Evolutionary conservation across 2,329 filamentous ascomycete genomes (phyloP), one percentile per base, ranked within the genome.

Genomic region (Chalaropsis thielavioides): DNA sequence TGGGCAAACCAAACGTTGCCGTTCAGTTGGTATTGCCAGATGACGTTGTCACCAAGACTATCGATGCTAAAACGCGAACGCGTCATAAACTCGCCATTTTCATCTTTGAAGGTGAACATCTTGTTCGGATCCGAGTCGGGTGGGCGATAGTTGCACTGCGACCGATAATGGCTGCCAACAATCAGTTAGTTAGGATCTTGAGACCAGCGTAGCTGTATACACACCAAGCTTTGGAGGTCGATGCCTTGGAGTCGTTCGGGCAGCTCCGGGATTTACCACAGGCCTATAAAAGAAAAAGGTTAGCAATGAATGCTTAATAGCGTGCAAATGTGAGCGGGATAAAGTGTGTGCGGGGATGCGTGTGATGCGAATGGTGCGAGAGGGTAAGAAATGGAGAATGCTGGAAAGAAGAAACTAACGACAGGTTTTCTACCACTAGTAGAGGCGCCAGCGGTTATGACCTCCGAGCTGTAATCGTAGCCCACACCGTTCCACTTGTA

Each of bases 11-110:
- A 58, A 38, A 38, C 4, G 17, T 58, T 38, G 17, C 54, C 54
- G 24, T 31, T 38, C 24, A 15, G n/a, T 38, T 58, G 54, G 2
- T 58, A 19, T 7, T 58, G 5, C 54, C 54, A 58, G 17, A 38
- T 15, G 69, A 77, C 79, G 64, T 79, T 75, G 22, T 51, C 62
- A 35, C 78, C 79, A 70, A 83, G 77, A 70, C 78, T 76, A 71
- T 86, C 83, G 72, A 87, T 83, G 63, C 81, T 80, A 72, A 78
- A 78, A 40, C 83, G 81, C 72, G 78, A 82, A 72, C 81, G 79
- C 72, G 83, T 77, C 43, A 79, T 80, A 80, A 80, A 86, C 67
- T 80, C 78, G 61, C 81, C 80, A 72, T 86, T 82, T 69, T 81
- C 73, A 74, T 86, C 83, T 66, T 82, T 80, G 69, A 81, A 78